A percentile compares a stretch with the other conserved stretches of the same genome.
Conservation (phyloP, 148 eudicot species). For the Rhododendron mucronatum region DNA sequence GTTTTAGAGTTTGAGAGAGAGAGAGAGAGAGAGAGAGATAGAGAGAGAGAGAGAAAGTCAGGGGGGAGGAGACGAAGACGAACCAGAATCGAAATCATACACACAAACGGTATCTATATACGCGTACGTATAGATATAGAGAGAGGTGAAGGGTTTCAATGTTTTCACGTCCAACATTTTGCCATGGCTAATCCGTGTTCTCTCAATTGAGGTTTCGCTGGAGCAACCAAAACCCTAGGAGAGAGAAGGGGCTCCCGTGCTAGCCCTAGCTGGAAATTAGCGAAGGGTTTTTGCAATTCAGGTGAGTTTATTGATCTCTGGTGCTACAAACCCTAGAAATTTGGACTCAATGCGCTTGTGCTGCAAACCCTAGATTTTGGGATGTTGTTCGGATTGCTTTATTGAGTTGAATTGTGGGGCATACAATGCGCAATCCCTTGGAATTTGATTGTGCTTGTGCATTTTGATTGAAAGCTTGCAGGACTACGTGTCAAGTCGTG, state of each 20-base stretch:
- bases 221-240: slow-evolving; percentile 38
- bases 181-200: slow-evolving; percentile 22
- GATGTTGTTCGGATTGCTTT: slow-evolving; percentile 9
- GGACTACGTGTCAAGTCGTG: slow-evolving; percentile 6
- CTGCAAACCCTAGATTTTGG: slow-evolving; percentile 35
- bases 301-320: slow-evolving; percentile 20
- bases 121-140: background rate
- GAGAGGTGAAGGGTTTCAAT: slow-evolving; percentile 1
- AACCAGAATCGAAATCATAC: slow-evolving; percentile 11
- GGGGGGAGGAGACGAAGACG: slow-evolving; percentile 16
- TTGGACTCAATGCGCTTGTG: slow-evolving; percentile 16
- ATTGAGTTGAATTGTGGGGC: slow-evolving; percentile 18
- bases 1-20: slow-evolving; percentile 1
- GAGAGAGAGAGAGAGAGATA: background rate
- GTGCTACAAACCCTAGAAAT: slow-evolving; percentile 21
- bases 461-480: slow-evolving; percentile 16
- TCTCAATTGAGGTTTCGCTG: slow-evolving; percentile 24
- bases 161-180: background rate
- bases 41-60: background rate
- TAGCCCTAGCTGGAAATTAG: slow-evolving; percentile 20
- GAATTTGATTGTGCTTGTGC: slow-evolving; percentile 11
- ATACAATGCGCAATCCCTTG: background rate
- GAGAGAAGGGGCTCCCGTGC: background rate
- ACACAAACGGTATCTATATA: background rate
- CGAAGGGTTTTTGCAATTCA: slow-evolving; percentile 28